Base-by-base conservation (phyloP, 495 filamentous ascomycete genomes). In the Penicillium arizonense region DNA sequence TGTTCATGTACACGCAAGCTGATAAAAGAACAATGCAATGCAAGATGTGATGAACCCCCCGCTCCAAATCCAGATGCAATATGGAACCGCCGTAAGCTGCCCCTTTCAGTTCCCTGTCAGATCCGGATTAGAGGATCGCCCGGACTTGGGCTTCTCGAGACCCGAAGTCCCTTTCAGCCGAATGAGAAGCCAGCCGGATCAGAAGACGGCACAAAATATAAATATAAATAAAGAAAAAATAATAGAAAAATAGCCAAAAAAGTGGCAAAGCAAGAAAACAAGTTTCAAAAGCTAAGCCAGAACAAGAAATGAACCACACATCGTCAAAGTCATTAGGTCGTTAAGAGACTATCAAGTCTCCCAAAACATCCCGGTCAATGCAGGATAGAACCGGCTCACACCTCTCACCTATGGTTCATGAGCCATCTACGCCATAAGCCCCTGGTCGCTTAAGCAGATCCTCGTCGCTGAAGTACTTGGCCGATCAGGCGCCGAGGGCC, bases 401-500 rank as follows among this genome's bases (percentile, higher is more conserved):
- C 18, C 14, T 32, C 5, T 28, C 28, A 30, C 6, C 28, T 5
- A 30, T 7, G 28, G 28, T n/a, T 43, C 21, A 26, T 43, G 18
- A 49, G 10, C 38, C 20, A 9, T 30, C 20, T 39, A 10, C 3
- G 40, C 8, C 9, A 7, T 9, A 24, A 5, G 39, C 23, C 23
- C 40, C 24, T n/a, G 3, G 36, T 40, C 44, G 47, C 9, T 67
- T 66, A 68, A 59, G 70, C 66, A 13, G 71, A 72, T 56, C 68
- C 63, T 39, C 71, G 56, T 42, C 87, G 87, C 61, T 87, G 77
- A 64, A 96, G 87, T 40, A 93, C 78, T 56, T 91, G 87, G 72
- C 90, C 84, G 61, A 94, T 86, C 61, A 96, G 76, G 51, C 84
- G 77, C 56, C 82, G 85, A 12, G 89, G 87, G 52, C 82, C 85